These are phyloP conservation scores for Didymella sp. DNA, from an alignment of 2,329 filamentous ascomycete genomes.

Conservation along the genomic window DNA sequence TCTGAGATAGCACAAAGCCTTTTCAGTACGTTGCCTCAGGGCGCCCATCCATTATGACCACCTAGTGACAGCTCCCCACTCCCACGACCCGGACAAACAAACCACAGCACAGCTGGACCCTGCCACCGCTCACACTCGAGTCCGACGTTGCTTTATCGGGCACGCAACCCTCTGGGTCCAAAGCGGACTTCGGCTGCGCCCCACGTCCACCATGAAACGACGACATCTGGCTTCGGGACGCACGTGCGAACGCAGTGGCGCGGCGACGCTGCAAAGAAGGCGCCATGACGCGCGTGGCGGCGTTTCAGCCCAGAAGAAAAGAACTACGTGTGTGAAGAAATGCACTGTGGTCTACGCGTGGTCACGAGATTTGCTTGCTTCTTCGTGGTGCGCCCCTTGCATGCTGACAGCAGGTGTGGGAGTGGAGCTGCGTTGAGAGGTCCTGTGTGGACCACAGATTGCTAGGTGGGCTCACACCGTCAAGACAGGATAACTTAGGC, in stretches of 20 bases:
- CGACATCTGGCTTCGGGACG: neutral
- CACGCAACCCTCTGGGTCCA: neutral
- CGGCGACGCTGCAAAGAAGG: neutral
- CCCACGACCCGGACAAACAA: conserved; percentile 6
- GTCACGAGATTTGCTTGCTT: conserved; percentile 16
- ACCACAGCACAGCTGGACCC: neutral
- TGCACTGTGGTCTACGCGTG: neutral
- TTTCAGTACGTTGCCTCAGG: neutral
- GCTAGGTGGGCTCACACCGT: no score
- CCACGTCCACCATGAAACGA: conserved; percentile 6
- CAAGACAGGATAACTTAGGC: no score
- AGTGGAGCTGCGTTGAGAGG: no score
- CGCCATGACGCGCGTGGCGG: neutral
- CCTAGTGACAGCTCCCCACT: no score
- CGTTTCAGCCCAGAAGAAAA: conserved; percentile 13
- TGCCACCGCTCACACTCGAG: neutral
- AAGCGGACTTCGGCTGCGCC: neutral
- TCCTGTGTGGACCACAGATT: no score
- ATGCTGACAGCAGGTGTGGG: neutral
- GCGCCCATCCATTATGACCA: neutral
- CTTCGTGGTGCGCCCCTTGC: neutral
- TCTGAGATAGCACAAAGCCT: neutral
- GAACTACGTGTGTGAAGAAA: neutral
- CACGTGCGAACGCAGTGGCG: no score
- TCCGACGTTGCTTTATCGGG: conserved; percentile 4